Conservation (phyloP, 2,329 filamentous ascomycete species). For the Daldinia sp. region DNA sequence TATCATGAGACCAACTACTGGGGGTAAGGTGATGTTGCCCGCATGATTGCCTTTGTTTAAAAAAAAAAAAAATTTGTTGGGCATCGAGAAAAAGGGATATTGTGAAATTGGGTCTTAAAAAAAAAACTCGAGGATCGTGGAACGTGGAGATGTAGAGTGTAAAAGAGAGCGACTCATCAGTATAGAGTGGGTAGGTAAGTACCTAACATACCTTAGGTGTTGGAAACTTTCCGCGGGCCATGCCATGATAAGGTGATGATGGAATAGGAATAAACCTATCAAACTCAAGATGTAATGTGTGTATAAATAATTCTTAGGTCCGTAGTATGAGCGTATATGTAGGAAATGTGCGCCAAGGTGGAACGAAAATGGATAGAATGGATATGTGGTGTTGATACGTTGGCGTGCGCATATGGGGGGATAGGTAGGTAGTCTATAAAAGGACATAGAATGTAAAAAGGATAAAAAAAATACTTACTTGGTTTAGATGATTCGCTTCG, state of each 20-base stretch:
- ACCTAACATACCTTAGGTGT: too few species aligned
- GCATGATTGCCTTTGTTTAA: not conserved
- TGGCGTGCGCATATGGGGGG: not conserved
- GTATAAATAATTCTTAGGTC: not conserved
- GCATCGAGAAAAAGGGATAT: not conserved
- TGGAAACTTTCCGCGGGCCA: not conserved
- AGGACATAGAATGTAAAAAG: not conserved
- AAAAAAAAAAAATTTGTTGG: not conserved
- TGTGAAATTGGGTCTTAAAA: not conserved
- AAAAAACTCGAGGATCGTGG: too few species aligned
- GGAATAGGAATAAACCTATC: not conserved
- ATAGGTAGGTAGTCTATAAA: too few species aligned
- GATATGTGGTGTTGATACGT: not conserved
- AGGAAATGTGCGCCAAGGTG: not conserved
- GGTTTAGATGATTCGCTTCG: not conserved
- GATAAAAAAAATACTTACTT: constrained; percentile 12
- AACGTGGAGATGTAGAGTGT: not conserved
- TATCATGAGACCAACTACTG: not conserved
- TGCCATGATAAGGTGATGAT: not conserved
- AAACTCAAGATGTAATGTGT: not conserved
- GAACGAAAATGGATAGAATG: not conserved
- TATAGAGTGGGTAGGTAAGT: too few species aligned
- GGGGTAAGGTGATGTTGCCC: not conserved
- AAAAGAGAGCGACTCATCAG: too few species aligned
- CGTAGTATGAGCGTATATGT: not conserved